phyloP scores from a whole-genome alignment of 345 rosid genomes.

The Cochlearia excelsa region DNA sequence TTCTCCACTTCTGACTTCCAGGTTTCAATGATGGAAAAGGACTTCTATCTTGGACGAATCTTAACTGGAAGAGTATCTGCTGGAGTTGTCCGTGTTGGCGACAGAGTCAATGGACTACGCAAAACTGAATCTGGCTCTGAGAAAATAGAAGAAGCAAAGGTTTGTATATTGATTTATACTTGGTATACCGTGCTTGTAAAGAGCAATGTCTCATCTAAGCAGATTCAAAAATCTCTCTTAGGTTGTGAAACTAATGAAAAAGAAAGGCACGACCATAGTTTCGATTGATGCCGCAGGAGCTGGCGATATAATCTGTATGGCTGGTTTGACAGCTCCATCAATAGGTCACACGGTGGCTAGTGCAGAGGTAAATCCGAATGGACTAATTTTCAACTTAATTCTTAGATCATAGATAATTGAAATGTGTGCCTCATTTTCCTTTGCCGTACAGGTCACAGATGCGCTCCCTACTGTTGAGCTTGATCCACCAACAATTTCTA shows the following conservation, averaged over 20 bases:
- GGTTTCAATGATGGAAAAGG: constrained; percentile 99
- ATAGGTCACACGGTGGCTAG: constrained; percentile 92
- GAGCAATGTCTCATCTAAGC: constrained; percentile 16
- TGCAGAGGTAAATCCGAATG: constrained; percentile 54
- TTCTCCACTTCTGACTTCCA: constrained; percentile 39
- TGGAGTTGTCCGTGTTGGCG: constrained; percentile 78
- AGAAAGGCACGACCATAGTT: constrained; percentile 85
- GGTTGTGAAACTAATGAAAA: constrained; percentile 95
- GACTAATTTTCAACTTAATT: background rate
- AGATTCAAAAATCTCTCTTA: constrained; percentile 36
- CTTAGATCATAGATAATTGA: constrained; percentile 16
- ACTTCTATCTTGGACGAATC: constrained; percentile 86
- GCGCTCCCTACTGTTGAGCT: constrained; percentile 80
- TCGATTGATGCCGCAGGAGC: constrained; percentile 90
- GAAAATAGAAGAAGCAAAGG: constrained; percentile 98
- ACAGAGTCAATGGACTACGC: constrained; percentile 77
- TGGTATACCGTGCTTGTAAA: constrained; percentile 15
- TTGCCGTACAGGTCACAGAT: constrained; percentile 51
- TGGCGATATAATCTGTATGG: constrained; percentile 91
- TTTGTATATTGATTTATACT: constrained; percentile 34
- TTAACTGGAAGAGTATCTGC: constrained; percentile 83
- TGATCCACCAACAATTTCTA: constrained; percentile 99
- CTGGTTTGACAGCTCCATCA: constrained; percentile 80
- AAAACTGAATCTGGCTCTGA: constrained; percentile 54
- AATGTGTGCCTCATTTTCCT: constrained; percentile 23